Evolutionary conservation across 352 stramenopile genomes (phyloP), one percentile per base, ranked within the genome.

Genomic region (Thraustotheca clavata): DNA sequence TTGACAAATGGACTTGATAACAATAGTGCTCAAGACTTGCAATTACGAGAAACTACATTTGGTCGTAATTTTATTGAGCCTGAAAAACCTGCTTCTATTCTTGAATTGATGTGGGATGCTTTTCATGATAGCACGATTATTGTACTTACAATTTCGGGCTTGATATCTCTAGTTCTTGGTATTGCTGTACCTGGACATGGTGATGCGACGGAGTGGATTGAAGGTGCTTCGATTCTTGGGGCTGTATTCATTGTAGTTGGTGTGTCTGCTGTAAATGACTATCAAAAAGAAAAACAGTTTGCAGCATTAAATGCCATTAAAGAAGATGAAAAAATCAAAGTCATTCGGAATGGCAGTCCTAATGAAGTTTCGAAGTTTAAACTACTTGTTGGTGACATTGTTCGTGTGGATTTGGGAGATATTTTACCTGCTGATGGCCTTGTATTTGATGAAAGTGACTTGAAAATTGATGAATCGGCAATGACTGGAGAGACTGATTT

Each of bases 241-340:
- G 85, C 89, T 29, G 83, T 97, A 39, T 50, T 96, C 8, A 75
- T 97, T 14, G 89, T 97, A 5, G 87, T 86, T 4, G 73, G 83
- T 18, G 86, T 97, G 8, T 93, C 87, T 29, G 88, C 87, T 33
- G 62, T 81, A 31, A 96, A 95, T 62, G 88, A 97, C 68, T 96
- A 96, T 68, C 81, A 87, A 69, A 96, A 96, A 72, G 86, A 96
- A 62, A 71, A 88, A 36, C 86, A 96, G 71, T 97, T 97, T 69
- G 72, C 80, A 20, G 73, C 71, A 12, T 68, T 97, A 33, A 91
- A 95, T 54, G 81, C 78, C 18, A 68, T 86, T 35, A 91, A 88
- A 60, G 81, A 88, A 46, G 73, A 84, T 50, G 79, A 89, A 55
- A 85, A 81, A 68, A 87, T 88, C 54, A 93, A 91, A 63, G 84